phyloP scores from a whole-genome alignment of 106 monocot genomes.

The Dendrobium nobile region DNA sequence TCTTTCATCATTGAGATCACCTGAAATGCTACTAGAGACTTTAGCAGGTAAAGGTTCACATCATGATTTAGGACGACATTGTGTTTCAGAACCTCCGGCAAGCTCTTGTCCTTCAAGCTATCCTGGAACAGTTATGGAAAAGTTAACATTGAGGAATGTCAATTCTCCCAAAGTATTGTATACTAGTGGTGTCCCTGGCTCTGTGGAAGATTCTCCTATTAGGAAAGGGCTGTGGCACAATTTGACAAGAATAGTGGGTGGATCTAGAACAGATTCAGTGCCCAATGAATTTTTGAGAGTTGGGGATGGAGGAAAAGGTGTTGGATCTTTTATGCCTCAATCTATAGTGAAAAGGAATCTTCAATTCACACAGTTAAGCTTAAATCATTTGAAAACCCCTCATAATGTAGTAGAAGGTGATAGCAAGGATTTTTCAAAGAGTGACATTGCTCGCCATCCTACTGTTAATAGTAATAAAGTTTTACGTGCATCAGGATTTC shows the following conservation, averaged over 20 bases:
- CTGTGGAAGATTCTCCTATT: slow-evolving; percentile 25
- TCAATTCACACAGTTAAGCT: not conserved
- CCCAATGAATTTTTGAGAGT: slow-evolving; percentile 7
- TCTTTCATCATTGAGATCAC: slow-evolving; percentile 22
- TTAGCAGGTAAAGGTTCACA: slow-evolving; percentile 21
- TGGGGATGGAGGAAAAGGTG: slow-evolving; percentile 7
- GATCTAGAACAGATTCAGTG: slow-evolving; percentile 14
- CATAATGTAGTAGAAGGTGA: slow-evolving; percentile 21
- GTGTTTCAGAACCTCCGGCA: slow-evolving; percentile 9
- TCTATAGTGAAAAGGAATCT: slow-evolving; percentile 10
- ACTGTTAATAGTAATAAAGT: slow-evolving; percentile 28
- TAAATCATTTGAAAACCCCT: slow-evolving; percentile 14
- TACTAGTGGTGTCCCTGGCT: slow-evolving; percentile 26
- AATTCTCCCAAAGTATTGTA: slow-evolving; percentile 16
- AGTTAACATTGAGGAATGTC: slow-evolving; percentile 54
- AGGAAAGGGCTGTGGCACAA: slow-evolving; percentile 48
- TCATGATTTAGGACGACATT: slow-evolving; percentile 8
- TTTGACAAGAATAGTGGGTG: slow-evolving; percentile 32
- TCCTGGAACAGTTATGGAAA: slow-evolving; percentile 39
- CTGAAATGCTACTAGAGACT: slow-evolving; percentile 26
- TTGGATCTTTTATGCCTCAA: slow-evolving; percentile 15
- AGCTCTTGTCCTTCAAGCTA: slow-evolving; percentile 3
- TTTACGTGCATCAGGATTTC: slow-evolving; percentile 35
- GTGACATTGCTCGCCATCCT: not conserved
- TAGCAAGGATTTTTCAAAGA: slow-evolving; percentile 9